phyloP scores from a whole-genome alignment of 768 basidiomycete genomes.

The Lenzites betulinus region DNA sequence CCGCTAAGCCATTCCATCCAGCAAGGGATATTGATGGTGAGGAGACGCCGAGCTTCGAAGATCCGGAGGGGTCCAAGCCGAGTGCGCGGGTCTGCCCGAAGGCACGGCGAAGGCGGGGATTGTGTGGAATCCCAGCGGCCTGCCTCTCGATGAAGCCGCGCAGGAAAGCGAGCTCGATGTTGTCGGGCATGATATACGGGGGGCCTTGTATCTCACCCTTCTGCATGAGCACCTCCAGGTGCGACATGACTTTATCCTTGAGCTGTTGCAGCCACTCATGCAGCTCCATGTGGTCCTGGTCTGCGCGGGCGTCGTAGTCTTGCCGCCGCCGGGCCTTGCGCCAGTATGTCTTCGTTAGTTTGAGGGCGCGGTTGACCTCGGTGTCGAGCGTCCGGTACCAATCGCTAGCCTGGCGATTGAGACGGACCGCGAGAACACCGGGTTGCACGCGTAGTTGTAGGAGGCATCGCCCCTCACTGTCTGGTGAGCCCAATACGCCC shows the following conservation, averaged over 20 bases:
- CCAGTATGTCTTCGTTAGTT: conserved; percentile 86
- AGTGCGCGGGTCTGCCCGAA: conserved; percentile 22
- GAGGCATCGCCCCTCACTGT: conserved; percentile 72
- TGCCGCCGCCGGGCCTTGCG: conserved; percentile 74
- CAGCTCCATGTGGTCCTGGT: conserved; percentile 88
- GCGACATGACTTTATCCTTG: conserved; percentile 88
- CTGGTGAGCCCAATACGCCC: conserved; percentile 70
- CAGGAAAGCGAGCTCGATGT: conserved; percentile 74
- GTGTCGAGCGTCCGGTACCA: conserved; percentile 80
- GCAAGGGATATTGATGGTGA: conserved; percentile 25
- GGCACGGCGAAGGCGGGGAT: conserved; percentile 71
- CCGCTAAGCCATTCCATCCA: conserved; percentile 21
- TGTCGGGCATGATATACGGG: conserved; percentile 79
- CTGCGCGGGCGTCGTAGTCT: conserved; percentile 82
- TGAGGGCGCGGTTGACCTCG: conserved; percentile 80
- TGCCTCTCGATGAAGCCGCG: conserved; percentile 84
- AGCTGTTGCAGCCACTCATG: conserved; percentile 88
- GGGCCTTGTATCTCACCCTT: conserved; percentile 86
- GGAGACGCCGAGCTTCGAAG: conserved; percentile 22
- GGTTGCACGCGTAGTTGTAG: conserved; percentile 85
- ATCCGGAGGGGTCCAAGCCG: conserved; percentile 17
- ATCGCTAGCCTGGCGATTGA: conserved; percentile 77
- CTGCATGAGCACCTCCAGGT: conserved; percentile 84
- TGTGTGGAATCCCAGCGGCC: conserved; percentile 72
- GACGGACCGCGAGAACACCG: conserved; percentile 72